phyloP scores from a whole-genome alignment of 805 yeast species.

The Lachancea thermotolerans region DNA sequence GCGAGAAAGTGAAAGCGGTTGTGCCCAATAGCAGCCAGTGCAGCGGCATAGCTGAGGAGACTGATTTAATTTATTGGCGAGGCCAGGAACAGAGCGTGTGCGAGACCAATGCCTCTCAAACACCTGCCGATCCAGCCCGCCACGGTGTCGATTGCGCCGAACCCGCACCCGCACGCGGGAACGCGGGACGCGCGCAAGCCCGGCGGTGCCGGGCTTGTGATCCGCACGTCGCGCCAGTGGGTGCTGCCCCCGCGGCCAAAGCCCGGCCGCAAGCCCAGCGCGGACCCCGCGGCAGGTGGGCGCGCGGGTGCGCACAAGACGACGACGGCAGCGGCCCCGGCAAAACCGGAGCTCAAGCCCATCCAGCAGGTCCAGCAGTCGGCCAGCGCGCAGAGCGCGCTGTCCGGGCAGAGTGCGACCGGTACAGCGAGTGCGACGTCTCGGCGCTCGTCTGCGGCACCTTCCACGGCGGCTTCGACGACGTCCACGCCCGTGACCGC shows the following conservation, averaged over 20 bases:
- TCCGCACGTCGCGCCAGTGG: conserved; percentile 71
- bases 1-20: too few species aligned
- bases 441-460: not conserved
- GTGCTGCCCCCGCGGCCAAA: conserved; percentile 81
- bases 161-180: conserved; percentile 6
- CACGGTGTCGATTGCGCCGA: conserved; percentile 10
- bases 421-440: too few species aligned
- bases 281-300: conserved; percentile 1
- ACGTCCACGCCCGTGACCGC: not conserved
- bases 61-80: too few species aligned
- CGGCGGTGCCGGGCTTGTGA: conserved; percentile 22
- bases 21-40: too few species aligned
- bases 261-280: conserved; percentile 49
- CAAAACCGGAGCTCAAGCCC: not conserved
- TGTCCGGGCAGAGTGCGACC: too few species aligned
- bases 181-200: conserved; percentile 16
- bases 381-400: too few species aligned
- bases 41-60: too few species aligned
- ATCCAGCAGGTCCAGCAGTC: too few species aligned
- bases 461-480: not conserved
- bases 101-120: conserved; percentile 8
- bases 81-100: not conserved
- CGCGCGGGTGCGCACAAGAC: not conserved
- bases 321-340: conserved; percentile 7
- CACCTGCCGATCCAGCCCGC: conserved; percentile 16